phyloP scores from a whole-genome alignment of 495 filamentous ascomycete species.

The Penicilliopsis zonata region DNA sequence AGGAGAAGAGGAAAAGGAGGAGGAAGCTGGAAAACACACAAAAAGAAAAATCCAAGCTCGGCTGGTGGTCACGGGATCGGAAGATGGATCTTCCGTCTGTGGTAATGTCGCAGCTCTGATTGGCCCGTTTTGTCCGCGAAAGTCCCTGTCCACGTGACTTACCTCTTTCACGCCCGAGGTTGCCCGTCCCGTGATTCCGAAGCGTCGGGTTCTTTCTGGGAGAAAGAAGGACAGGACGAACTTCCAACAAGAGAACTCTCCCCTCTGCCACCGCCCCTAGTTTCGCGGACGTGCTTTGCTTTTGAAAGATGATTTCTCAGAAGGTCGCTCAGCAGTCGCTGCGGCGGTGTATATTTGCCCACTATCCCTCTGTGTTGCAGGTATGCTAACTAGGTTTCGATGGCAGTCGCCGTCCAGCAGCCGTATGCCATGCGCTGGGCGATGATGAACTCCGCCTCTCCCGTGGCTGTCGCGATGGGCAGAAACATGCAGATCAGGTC shows the following conservation, averaged over 20 bases:
- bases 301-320: slow-evolving; percentile 53
- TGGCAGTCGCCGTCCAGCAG: slow-evolving; percentile 38
- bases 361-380: not conserved
- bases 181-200: slow-evolving; percentile 30
- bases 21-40: slow-evolving; percentile 5
- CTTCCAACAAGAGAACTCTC: no score
- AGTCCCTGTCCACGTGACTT: slow-evolving; percentile 21
- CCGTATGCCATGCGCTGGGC: slow-evolving; percentile 34
- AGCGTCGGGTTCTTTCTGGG: slow-evolving; percentile 7
- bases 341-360: slow-evolving; percentile 49
- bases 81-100: slow-evolving; percentile 26
- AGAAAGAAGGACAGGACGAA: slow-evolving; percentile 9
- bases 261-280: no score
- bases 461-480: slow-evolving; percentile 36
- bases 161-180: no score
- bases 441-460: slow-evolving; percentile 37
- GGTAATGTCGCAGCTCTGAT: slow-evolving; percentile 25
- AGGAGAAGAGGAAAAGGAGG: slow-evolving; percentile 11
- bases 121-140: slow-evolving; percentile 14
- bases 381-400: slow-evolving; percentile 9
- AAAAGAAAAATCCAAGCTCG: slow-evolving; percentile 7
- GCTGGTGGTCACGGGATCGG: slow-evolving; percentile 9
- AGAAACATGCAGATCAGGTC: slow-evolving; percentile 45
- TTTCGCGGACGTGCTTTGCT: no score
- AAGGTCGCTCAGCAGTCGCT: slow-evolving; percentile 54